Evolutionary conservation across 2,329 filamentous ascomycete genomes (phyloP).

Genomic region (Davidsoniella eucalypti): DNA sequence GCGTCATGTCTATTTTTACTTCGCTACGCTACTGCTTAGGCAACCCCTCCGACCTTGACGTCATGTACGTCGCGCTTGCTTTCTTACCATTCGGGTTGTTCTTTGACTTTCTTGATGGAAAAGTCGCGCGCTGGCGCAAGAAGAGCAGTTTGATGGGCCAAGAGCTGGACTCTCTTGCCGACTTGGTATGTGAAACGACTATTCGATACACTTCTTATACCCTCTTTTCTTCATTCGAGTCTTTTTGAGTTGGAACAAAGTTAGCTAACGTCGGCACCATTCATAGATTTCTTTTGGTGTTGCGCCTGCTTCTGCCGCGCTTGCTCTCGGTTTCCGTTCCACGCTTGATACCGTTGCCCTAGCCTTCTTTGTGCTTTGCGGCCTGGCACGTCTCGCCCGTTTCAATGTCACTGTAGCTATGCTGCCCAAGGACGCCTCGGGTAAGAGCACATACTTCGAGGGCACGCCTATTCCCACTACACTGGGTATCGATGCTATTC

Average conservation of each 20-base stretch:
- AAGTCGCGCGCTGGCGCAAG: constrained; percentile 87
- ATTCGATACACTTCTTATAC: not conserved
- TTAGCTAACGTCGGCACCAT: not conserved
- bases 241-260: not conserved
- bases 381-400: constrained; percentile 78
- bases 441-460: constrained; percentile 93
- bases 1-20: constrained; percentile 89
- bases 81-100: constrained; percentile 89
- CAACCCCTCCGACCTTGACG: constrained; percentile 44
- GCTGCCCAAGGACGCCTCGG: constrained; percentile 78
- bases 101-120: constrained; percentile 97
- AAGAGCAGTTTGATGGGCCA: constrained; percentile 98
- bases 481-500: constrained; percentile 60
- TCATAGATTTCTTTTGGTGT: constrained; percentile 84
- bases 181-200: constrained; percentile 48
- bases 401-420: constrained; percentile 92
- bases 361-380: constrained; percentile 84
- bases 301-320: constrained; percentile 71
- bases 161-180: constrained; percentile 87
- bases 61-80: constrained; percentile 66
- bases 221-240: not conserved
- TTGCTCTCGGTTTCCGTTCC: constrained; percentile 77
- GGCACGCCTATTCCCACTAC: constrained; percentile 92
- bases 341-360: constrained; percentile 64
- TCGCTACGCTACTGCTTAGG: constrained; percentile 85